phyloP scores from a whole-genome alignment of 306 rosid genomes.

The Pachyrhizus erosus region DNA sequence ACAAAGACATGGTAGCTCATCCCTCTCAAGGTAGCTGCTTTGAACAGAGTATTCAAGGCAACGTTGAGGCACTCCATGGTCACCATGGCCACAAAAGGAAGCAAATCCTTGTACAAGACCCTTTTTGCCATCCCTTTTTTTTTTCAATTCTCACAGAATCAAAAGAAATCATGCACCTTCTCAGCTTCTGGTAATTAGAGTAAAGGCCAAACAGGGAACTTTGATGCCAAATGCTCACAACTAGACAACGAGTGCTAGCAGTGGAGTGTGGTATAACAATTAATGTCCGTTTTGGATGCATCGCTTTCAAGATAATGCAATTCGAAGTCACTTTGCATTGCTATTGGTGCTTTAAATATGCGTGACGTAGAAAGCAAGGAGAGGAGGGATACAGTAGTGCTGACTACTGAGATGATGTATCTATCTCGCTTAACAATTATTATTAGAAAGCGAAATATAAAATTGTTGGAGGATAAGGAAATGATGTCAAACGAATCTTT shows the following conservation, averaged over 20 bases:
- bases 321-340: neutral
- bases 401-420: too few relatives aligned
- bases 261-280: neutral
- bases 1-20: conserved; percentile 93
- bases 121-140: conserved; percentile 39
- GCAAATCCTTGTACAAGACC: conserved; percentile 50
- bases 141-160: neutral
- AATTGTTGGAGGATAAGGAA: neutral
- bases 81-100: conserved; percentile 81
- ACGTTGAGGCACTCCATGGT: conserved; percentile 83
- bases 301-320: conserved; percentile 22
- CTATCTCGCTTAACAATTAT: neutral
- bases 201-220: neutral
- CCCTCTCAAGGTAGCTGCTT: conserved; percentile 80
- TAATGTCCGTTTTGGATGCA: neutral
- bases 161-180: too few relatives aligned
- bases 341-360: neutral
- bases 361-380: conserved; percentile 17
- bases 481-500: conserved; percentile 26
- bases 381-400: neutral
- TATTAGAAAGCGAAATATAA: neutral
- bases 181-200: too few relatives aligned
- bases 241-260: neutral
- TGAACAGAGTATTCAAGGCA: conserved; percentile 84
- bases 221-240: neutral